phyloP scores from a whole-genome alignment of 177 flowering plant genomes.

The Vitis hybrid region DNA sequence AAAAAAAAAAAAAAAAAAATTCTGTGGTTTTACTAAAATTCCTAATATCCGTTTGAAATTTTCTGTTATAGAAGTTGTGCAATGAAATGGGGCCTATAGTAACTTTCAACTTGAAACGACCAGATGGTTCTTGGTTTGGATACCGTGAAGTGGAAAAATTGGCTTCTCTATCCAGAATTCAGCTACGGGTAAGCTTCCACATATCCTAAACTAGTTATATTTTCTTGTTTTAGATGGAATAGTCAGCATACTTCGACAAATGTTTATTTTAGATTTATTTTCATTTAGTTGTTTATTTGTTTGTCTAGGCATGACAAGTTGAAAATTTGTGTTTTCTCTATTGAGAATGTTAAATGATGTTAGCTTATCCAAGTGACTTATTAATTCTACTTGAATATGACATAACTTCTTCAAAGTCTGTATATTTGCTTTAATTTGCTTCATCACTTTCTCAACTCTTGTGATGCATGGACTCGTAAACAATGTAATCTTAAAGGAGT shows the following conservation, averaged over 20 bases:
- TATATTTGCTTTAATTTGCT: no score
- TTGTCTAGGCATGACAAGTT: not conserved
- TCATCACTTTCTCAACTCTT: no score
- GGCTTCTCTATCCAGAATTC: conserved; percentile 88
- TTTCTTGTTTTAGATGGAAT: not conserved
- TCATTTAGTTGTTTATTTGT: not conserved
- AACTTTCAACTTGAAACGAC: conserved; percentile 85
- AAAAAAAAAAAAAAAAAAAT: no score
- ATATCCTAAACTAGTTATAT: not conserved
- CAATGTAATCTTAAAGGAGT: no score
- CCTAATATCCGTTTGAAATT: conserved; percentile 1
- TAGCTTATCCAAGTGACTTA: no score
- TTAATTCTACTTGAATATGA: no score
- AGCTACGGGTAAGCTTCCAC: conserved; percentile 68
- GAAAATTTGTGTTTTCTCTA: no score
- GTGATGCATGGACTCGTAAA: no score
- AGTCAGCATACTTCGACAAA: no score
- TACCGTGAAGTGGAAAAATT: conserved; percentile 92
- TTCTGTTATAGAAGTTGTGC: conserved; percentile 31
- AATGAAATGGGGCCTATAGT: conserved; percentile 60
- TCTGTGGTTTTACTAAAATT: not conserved
- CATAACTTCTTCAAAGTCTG: no score
- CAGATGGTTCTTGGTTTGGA: conserved; percentile 93
- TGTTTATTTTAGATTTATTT: not conserved
- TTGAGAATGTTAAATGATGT: no score